These are phyloP conservation scores for Cryptosporidium sp. DNA, from an alignment of 169 alveolate species.

Conservation along the genomic window DNA sequence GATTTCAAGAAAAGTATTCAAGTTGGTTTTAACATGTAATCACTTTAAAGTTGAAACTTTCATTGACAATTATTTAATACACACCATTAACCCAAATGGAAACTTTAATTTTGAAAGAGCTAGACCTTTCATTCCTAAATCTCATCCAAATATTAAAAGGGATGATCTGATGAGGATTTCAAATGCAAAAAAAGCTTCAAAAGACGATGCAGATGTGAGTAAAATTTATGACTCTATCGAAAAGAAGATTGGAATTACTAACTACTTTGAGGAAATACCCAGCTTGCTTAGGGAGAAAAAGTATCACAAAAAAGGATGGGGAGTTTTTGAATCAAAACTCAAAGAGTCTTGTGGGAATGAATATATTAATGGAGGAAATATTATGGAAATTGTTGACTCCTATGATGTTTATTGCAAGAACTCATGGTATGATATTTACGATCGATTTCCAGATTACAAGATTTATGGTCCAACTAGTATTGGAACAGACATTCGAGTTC, in stretches of 20 bases:
- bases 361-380: conserved; percentile 4
- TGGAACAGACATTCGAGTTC: conserved; percentile 76
- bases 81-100: conserved; percentile 41
- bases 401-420: conserved; percentile 41
- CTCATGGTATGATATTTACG: conserved; percentile 77
- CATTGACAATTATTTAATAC: conserved; percentile 10
- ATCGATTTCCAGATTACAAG: conserved; percentile 62
- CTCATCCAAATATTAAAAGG: conserved; percentile 10
- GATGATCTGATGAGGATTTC: conserved; percentile 36
- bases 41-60: conserved; percentile 56
- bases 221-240: conserved; percentile 14
- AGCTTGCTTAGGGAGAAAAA: conserved; percentile 23
- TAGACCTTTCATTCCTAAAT: conserved; percentile 51
- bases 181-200: not conserved
- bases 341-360: conserved; percentile 18
- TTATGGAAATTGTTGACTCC: conserved; percentile 27
- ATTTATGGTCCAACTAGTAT: conserved; percentile 78
- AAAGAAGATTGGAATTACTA: conserved; percentile 11
- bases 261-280: conserved; percentile 22
- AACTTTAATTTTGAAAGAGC: conserved; percentile 65
- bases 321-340: conserved; percentile 4
- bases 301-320: conserved; percentile 59
- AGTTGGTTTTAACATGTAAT: not conserved
- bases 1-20: not conserved
- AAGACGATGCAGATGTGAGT: not conserved